Base-by-base conservation (phyloP, 768 basidiomycete genomes). In the Peribolospora baueri region DNA sequence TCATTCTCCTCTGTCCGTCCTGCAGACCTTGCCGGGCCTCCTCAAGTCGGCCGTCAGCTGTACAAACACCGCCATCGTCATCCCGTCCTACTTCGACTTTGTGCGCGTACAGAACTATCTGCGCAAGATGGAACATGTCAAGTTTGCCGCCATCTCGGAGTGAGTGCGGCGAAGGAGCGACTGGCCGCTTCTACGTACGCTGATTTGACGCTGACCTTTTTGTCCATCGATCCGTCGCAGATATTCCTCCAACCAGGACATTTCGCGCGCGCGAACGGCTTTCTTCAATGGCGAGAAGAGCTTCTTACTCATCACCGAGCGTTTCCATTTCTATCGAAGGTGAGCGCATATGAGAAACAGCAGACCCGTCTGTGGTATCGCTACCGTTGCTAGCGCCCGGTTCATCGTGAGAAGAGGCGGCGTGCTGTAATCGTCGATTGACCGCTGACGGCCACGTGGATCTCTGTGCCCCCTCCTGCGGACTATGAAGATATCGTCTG, bases 321-420 rank as follows among this genome's bases (percentile, higher is more conserved):
- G 93, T n/a, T 97, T 95, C 73, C 90, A 98, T 68, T 98, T 97
- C 67, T 95, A 86, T 73, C 77, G 84, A 59, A 73, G 87, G 81
- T 80, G 48, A 48, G 71, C 65, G 3, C 1, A 37, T 45, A 43
- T 25, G 11, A n/a, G n/a, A n/a, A n/a, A n/a, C 25, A 25, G 25
- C 25, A 1, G 25, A 25, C 25, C 25, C 25, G 25, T 25, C 39
- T 25, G 48, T 47, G 14, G 53, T 14, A 36, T 52, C 14, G 36
- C 39, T 52, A 42, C 40, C 9, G 53, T 50, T 57, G 39, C 39
- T 13, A 11, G 11, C 47, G 42, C 2, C 46, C 36, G 41, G 37
- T 39, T 36, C 46, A 5, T 4, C 6, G 11, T 5, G 9, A 6
- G 6, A 36, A 48, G 36, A 5, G 46, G n/a, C 46, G 11, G 36